A percentile compares a stretch with the other conserved stretches of the same genome.
Evolutionary conservation across 164 flowering plant genomes (phyloP).

Genomic region (Vitis riparia): DNA sequence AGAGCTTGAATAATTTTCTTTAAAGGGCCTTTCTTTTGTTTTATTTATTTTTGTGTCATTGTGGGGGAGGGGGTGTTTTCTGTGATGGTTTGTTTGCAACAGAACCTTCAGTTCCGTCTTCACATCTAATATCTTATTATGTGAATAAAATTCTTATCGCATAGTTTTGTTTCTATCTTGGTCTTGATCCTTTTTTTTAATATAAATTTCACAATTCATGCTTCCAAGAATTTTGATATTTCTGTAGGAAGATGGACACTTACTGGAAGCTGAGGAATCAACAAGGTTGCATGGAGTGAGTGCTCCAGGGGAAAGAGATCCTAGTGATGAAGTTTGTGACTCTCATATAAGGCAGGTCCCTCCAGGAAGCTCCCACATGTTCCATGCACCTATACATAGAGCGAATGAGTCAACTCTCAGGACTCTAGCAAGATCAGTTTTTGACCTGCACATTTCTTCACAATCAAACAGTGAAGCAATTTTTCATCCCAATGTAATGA

Average conservation of each 20-base stretch:
- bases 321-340: conserved; percentile 14
- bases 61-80: too few relatives aligned
- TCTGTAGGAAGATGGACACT: conserved; percentile 31
- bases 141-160: too few relatives aligned
- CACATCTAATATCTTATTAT: too few relatives aligned
- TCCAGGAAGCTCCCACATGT: conserved; percentile 9
- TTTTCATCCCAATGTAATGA: conserved; percentile 14
- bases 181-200: background rate
- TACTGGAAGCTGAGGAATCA: conserved; percentile 17
- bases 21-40: background rate
- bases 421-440: conserved; percentile 37
- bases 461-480: conserved; percentile 12
- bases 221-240: background rate
- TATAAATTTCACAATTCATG: background rate
- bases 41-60: too few relatives aligned
- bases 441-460: conserved; percentile 18
- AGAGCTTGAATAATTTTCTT: background rate
- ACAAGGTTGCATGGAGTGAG: conserved; percentile 8
- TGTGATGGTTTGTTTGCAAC: too few relatives aligned
- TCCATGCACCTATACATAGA: conserved; percentile 19
- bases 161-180: too few relatives aligned
- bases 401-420: conserved; percentile 40
- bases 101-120: too few relatives aligned
- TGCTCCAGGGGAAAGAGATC: conserved; percentile 20
- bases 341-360: conserved; percentile 6